phyloP scores from a whole-genome alignment of 169 alveolate genomes.

The Perkinsus olseni region DNA sequence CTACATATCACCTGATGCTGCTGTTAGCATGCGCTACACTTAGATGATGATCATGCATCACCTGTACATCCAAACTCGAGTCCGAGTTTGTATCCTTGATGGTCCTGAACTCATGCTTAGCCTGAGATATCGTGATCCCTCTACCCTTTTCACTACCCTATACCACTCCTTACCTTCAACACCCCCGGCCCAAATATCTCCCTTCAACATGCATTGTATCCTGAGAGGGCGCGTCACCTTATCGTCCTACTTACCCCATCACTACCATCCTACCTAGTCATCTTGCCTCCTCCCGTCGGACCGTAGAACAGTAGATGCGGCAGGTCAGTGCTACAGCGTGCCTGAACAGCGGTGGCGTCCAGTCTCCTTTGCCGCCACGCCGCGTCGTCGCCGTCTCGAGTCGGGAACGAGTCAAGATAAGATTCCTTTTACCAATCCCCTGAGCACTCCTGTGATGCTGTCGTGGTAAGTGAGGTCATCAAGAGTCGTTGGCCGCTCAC shows the following conservation, averaged over 20 bases:
- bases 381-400: no score
- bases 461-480: neutral
- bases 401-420: no score
- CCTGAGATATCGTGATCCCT: neutral
- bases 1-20: neutral
- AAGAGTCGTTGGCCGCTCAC: neutral
- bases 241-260: neutral
- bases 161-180: neutral
- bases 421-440: neutral
- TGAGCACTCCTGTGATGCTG: neutral
- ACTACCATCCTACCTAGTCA: neutral
- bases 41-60: neutral
- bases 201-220: neutral
- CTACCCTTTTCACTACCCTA: neutral
- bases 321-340: neutral
- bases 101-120: neutral
- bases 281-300: neutral
- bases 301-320: neutral
- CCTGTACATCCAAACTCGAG: neutral
- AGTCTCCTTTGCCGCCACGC: neutral
- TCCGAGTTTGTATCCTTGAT: neutral
- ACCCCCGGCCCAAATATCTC: neutral
- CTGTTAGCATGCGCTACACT: neutral
- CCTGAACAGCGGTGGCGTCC: neutral
- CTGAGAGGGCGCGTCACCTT: neutral